phyloP scores from a whole-genome alignment of 73 alveolate species.

The Paramecium sexaurelia region DNA sequence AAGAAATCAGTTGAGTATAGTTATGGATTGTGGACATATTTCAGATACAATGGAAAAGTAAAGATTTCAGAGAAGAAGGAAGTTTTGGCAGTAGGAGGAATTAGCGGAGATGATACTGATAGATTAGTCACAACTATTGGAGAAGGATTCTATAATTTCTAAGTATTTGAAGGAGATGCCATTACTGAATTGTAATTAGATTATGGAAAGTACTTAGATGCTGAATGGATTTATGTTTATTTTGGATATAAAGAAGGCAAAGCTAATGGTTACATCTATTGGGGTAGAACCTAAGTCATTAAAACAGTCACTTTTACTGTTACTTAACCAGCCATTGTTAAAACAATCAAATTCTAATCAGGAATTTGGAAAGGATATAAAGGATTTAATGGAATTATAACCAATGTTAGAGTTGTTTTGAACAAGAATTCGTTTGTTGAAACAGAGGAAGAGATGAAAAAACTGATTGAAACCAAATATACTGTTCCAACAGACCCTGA shows the following conservation, averaged over 20 bases:
- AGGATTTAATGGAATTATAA: constrained; percentile 28
- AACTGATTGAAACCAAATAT: not conserved
- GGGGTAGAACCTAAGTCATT: not conserved
- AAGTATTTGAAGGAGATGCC: not conserved
- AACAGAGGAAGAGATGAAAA: not conserved
- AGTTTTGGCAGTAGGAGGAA: not conserved
- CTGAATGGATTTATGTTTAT: constrained; percentile 33
- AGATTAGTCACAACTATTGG: constrained; percentile 11
- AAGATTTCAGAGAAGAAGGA: constrained; percentile 34
- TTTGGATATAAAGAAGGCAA: constrained; percentile 42
- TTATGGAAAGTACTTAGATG: constrained; percentile 43
- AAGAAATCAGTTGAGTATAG: constrained; percentile 15
- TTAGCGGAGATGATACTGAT: not conserved
- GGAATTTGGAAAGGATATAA: not conserved
- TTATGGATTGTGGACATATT: constrained; percentile 53
- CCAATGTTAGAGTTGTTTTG: constrained; percentile 11
- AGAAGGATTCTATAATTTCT: constrained; percentile 39
- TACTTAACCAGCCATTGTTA: not conserved
- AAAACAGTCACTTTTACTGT: not conserved
- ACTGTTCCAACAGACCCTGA: not conserved
- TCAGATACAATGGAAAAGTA: constrained; percentile 21
- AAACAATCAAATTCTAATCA: not conserved
- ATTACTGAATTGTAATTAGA: not conserved
- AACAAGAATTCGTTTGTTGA: not conserved
- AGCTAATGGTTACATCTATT: not conserved